A percentile compares a stretch with the other conserved stretches of the same genome.
phyloP scores from a whole-genome alignment of 176 grass and related monocot genomes.

The Phragmites australis region DNA sequence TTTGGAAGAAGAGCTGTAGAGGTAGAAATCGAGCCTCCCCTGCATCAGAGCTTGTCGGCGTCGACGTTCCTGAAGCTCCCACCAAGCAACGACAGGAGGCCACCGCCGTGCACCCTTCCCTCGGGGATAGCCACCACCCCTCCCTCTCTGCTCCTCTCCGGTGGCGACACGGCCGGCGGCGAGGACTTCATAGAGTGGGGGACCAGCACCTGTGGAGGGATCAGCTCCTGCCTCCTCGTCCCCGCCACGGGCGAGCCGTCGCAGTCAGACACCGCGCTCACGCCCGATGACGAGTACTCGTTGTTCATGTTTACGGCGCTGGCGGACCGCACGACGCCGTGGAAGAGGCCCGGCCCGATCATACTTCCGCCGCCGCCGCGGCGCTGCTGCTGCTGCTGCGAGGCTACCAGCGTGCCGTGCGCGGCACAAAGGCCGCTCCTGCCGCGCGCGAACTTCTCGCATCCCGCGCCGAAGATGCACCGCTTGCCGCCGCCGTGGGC shows the following conservation, averaged over 20 bases:
- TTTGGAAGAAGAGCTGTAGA: not conserved
- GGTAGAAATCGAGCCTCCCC: not conserved
- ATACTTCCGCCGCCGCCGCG: slow-evolving; percentile 8
- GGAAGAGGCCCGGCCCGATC: slow-evolving; percentile 66
- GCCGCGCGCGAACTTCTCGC: slow-evolving; percentile 76
- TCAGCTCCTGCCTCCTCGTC: slow-evolving; percentile 44
- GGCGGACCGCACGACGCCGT: slow-evolving; percentile 47
- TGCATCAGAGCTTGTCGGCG: slow-evolving; percentile 42
- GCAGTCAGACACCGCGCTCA: slow-evolving; percentile 57
- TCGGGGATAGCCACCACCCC: slow-evolving; percentile 45
- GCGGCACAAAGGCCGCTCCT: slow-evolving; percentile 72
- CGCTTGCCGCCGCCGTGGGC: slow-evolving; percentile 74
- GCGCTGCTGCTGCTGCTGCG: slow-evolving; percentile 42
- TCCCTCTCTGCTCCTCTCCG: slow-evolving; percentile 35
- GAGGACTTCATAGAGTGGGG: slow-evolving; percentile 62
- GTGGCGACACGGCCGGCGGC: not conserved
- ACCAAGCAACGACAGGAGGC: slow-evolving; percentile 58
- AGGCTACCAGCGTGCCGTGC: slow-evolving; percentile 50
- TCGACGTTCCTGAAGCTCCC: slow-evolving; percentile 64
- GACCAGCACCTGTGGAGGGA: slow-evolving; percentile 71
- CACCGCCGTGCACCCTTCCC: slow-evolving; percentile 73
- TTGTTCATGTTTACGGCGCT: slow-evolving; percentile 37
- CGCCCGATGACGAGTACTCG: slow-evolving; percentile 40
- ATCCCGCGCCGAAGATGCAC: slow-evolving; percentile 53
- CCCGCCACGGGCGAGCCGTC: slow-evolving; percentile 27